Percentiles rank a stretch among this genome's conserved stretches.
These are phyloP conservation scores for Hamamelis virginiana DNA, from an alignment of 164 flowering plant genomes.

Conservation along the genomic window DNA sequence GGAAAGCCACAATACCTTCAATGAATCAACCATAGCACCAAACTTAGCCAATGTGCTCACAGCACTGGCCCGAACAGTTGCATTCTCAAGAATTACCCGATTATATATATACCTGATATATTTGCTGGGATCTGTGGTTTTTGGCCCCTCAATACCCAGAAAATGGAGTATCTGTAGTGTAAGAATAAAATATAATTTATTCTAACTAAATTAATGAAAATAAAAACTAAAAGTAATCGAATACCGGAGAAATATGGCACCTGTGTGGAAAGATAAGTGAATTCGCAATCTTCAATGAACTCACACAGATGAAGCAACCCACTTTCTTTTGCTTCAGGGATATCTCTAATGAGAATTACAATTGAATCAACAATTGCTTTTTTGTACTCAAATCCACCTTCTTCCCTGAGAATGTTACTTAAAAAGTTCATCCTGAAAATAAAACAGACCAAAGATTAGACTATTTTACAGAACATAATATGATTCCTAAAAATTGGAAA, in stretches of 20 bases:
- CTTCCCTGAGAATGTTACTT: constrained; percentile 90
- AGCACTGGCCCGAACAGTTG: constrained; percentile 96
- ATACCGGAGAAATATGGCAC: constrained; percentile 30
- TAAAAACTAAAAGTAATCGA: background rate
- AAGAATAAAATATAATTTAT: background rate
- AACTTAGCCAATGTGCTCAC: constrained; percentile 97
- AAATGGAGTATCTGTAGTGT: constrained; percentile 82
- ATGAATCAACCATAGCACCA: constrained; percentile 85
- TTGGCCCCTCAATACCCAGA: constrained; percentile 96
- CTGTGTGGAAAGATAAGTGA: constrained; percentile 97
- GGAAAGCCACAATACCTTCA: constrained; percentile 76
- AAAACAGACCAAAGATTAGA: too few species aligned
- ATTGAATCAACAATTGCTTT: constrained; percentile 94
- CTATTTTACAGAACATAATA: too few species aligned
- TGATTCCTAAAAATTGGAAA: background rate
- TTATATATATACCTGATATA: constrained; percentile 94
- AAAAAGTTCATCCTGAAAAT: constrained; percentile 84
- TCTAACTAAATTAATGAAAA: background rate
- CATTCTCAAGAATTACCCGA: constrained; percentile 96
- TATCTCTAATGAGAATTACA: constrained; percentile 85
- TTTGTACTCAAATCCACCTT: constrained; percentile 96
- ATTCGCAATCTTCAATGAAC: constrained; percentile 72
- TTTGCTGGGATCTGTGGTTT: constrained; percentile 93
- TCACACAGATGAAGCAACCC: constrained; percentile 90
- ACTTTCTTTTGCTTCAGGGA: constrained; percentile 94